Percentiles rank a stretch among this genome's conserved stretches.
phyloP scores from a whole-genome alignment of 2,329 filamentous ascomycete species.

The Fusarium sp. region DNA sequence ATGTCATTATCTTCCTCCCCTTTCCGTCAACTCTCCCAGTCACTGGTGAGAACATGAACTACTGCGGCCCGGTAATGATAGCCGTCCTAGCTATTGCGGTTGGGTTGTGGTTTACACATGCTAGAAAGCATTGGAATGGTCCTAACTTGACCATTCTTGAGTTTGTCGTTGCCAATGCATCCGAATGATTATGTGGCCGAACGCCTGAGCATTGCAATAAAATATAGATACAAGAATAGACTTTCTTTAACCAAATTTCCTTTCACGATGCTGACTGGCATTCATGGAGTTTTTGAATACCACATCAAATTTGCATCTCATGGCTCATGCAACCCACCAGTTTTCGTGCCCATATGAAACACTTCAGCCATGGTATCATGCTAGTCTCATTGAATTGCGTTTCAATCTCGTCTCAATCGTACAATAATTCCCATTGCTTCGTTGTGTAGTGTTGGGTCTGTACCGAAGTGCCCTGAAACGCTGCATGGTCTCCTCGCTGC shows the following conservation, averaged over 20 bases:
- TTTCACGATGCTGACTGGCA: neutral
- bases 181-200: neutral
- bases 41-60: constrained; percentile 39
- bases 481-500: too few relatives aligned
- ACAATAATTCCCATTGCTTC: too few relatives aligned
- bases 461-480: too few relatives aligned
- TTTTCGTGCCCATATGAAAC: neutral
- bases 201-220: neutral
- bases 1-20: constrained; percentile 41
- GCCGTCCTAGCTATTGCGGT: constrained; percentile 33
- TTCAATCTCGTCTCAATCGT: too few relatives aligned
- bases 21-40: constrained; percentile 40
- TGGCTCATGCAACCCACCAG: fast-evolving
- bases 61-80: constrained; percentile 41
- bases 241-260: neutral
- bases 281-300: fast-evolving
- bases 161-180: constrained; percentile 35
- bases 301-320: fast-evolving
- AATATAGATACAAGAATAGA: neutral
- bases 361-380: too few relatives aligned
- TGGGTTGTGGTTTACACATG: constrained; percentile 29
- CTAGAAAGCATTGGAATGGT: constrained; percentile 38
- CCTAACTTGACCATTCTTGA: constrained; percentile 41
- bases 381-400: too few relatives aligned
- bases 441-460: too few relatives aligned